A percentile compares a stretch with the other conserved stretches of the same genome.
Conservation (phyloP, 352 stramenopile genomes). For the Saprolegnia diclina region DNA sequence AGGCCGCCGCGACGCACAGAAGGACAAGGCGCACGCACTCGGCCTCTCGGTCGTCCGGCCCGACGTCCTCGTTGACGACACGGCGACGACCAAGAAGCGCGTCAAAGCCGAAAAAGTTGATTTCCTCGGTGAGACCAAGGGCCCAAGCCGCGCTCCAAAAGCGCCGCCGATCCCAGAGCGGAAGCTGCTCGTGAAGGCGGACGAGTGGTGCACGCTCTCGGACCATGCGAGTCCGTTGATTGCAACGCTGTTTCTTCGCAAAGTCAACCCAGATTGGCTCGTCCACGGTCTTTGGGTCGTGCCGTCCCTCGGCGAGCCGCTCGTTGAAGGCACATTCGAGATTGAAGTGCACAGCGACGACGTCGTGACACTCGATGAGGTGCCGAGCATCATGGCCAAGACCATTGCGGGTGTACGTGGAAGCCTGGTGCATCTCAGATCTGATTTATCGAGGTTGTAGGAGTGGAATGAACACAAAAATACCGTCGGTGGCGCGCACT, state of each 20-base stretch:
- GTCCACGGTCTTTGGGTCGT: slow-evolving; percentile 54
- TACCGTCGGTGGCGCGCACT: slow-evolving; percentile 64
- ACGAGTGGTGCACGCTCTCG: slow-evolving; percentile 65
- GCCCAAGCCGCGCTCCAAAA: slow-evolving; percentile 19
- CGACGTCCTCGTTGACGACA: slow-evolving; percentile 27
- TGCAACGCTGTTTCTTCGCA: slow-evolving; percentile 57
- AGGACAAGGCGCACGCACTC: slow-evolving; percentile 56
- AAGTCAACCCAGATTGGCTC: slow-evolving; percentile 61
- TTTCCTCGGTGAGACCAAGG: slow-evolving; percentile 52
- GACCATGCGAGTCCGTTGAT: slow-evolving; percentile 49
- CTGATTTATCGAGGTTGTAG: neutral
- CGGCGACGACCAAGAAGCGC: slow-evolving; percentile 31
- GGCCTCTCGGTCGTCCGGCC: slow-evolving; percentile 50
- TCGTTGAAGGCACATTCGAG: slow-evolving; percentile 66
- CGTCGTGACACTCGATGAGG: slow-evolving; percentile 52
- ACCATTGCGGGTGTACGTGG: slow-evolving; percentile 44
- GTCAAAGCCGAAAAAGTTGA: slow-evolving; percentile 55
- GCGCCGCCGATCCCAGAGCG: slow-evolving; percentile 32
- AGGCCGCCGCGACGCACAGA: slow-evolving; percentile 45
- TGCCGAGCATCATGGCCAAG: slow-evolving; percentile 58
- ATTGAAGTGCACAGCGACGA: slow-evolving; percentile 84
- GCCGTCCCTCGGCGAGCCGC: slow-evolving; percentile 66
- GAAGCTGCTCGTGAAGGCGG: slow-evolving; percentile 64
- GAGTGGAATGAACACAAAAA: slow-evolving; percentile 57
- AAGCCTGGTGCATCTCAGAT: neutral